phyloP scores from a whole-genome alignment of 371 early-diverging fungal genomes.

The Sporodiniella umbellata region DNA sequence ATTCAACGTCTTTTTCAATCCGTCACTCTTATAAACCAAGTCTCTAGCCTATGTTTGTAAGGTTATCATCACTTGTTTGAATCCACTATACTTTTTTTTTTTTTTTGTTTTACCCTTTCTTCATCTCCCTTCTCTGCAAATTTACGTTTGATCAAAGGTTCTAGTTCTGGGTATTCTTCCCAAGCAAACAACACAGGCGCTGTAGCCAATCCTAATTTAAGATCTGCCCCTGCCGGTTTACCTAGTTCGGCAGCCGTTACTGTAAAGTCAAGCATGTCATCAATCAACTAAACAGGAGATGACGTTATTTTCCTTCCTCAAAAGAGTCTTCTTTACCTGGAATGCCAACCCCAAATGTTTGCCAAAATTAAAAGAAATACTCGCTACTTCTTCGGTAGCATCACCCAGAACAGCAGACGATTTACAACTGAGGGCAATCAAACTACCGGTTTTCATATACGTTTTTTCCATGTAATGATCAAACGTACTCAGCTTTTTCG shows the following conservation, averaged over 20 bases:
- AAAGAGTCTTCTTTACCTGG: conserved; percentile 75
- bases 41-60: conserved; percentile 70
- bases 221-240: conserved; percentile 89
- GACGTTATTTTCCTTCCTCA: too few species aligned
- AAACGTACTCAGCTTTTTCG: conserved; percentile 47
- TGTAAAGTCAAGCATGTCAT: conserved; percentile 92
- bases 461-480: conserved; percentile 88
- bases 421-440: conserved; percentile 88
- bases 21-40: conserved; percentile 68
- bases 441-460: conserved; percentile 88
- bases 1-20: conserved; percentile 59
- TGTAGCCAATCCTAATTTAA: conserved; percentile 87
- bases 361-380: conserved; percentile 81
- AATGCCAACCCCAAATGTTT: conserved; percentile 90
- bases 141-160: conserved; percentile 81
- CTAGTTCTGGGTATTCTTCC: conserved; percentile 84
- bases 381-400: conserved; percentile 62
- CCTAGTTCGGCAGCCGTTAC: conserved; percentile 77
- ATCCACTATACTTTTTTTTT: too few species aligned
- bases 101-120: conserved; percentile 49
- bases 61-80: too few species aligned
- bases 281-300: conserved; percentile 80
- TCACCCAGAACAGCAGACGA: conserved; percentile 83
- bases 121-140: conserved; percentile 70
- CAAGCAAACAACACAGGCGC: conserved; percentile 95